Evolutionary conservation across 2,329 filamentous ascomycete genomes (phyloP).

Genomic region (Ceratocystis huliohia): DNA sequence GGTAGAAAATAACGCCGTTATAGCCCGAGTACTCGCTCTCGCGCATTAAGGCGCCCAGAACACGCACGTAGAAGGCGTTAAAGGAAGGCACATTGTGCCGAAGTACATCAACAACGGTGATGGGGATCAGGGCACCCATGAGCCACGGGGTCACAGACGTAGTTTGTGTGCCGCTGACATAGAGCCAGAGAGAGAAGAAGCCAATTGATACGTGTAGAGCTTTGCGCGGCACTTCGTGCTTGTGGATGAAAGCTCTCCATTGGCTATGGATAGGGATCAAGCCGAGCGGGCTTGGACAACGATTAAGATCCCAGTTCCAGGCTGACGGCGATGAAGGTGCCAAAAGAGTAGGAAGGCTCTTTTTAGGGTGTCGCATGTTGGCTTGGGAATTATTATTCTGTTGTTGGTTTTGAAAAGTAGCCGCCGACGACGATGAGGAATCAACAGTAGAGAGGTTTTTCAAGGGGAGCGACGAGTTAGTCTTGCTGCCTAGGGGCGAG

Average conservation of each 20-base stretch:
- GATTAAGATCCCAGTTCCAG: slow-evolving; percentile 81
- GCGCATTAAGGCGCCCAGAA: slow-evolving; percentile 84
- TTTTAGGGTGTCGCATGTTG: slow-evolving; percentile 22
- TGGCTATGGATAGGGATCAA: slow-evolving; percentile 90
- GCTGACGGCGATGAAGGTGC: slow-evolving; percentile 52
- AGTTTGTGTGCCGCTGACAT: slow-evolving; percentile 65
- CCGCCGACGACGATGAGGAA: neutral
- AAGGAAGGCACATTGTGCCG: slow-evolving; percentile 70
- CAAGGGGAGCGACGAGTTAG: neutral
- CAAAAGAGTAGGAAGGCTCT: slow-evolving; percentile 48
- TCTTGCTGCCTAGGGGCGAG: slow-evolving; percentile 12
- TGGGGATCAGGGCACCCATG: slow-evolving; percentile 67
- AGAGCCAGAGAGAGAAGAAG: slow-evolving; percentile 81
- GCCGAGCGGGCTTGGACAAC: slow-evolving; percentile 83
- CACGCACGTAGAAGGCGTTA: slow-evolving; percentile 75
- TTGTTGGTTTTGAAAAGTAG: neutral
- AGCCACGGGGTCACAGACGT: slow-evolving; percentile 71
- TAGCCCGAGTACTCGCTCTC: slow-evolving; percentile 89
- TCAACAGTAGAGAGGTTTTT: neutral
- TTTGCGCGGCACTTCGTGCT: slow-evolving; percentile 93
- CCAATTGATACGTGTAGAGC: slow-evolving; percentile 89
- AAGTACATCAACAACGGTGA: slow-evolving; percentile 67
- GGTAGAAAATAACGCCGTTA: slow-evolving; percentile 95
- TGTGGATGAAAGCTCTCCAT: slow-evolving; percentile 85
- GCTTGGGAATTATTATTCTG: neutral